Evolutionary conservation across 805 yeast species (phyloP).

Genomic region (Candida silvatica): DNA sequence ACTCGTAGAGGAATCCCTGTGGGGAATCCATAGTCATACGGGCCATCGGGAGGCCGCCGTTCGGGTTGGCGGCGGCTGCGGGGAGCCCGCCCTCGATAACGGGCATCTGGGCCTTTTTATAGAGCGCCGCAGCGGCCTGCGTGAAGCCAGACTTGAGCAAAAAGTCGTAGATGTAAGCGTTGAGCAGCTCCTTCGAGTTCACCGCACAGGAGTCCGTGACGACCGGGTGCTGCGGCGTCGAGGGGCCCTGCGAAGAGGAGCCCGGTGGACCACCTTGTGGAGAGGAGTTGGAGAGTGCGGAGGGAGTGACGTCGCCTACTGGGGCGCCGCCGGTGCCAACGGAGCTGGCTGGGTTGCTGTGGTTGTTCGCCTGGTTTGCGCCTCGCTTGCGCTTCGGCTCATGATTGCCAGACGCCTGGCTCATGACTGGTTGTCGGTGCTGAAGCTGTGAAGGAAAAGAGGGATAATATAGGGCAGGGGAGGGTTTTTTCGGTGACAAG

Average conservation of each 20-base stretch:
- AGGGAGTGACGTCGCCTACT: slow-evolving; percentile 83
- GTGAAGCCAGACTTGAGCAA: slow-evolving; percentile 63
- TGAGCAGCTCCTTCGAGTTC: slow-evolving; percentile 51
- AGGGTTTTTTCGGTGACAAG: slow-evolving; percentile 29
- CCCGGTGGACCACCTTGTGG: not conserved
- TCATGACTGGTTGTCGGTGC: slow-evolving; percentile 22
- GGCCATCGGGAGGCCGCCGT: slow-evolving; percentile 35
- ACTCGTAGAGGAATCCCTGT: slow-evolving; percentile 78
- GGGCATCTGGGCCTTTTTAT: slow-evolving; percentile 68
- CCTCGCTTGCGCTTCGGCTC: no score
- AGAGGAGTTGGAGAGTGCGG: slow-evolving; percentile 73
- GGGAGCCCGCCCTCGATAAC: slow-evolving; percentile 12
- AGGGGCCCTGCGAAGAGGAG: not conserved
- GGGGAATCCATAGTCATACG: slow-evolving; percentile 70
- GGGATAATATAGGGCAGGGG: slow-evolving; percentile 30
- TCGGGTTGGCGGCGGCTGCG: not conserved
- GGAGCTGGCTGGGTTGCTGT: not conserved
- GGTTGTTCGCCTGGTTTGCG: no score
- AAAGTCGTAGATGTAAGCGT: slow-evolving; percentile 84
- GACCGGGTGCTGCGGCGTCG: slow-evolving; percentile 4
- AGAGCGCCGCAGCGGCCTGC: slow-evolving; percentile 66
- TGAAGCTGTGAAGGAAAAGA: slow-evolving; percentile 18
- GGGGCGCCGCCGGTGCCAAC: slow-evolving; percentile 31
- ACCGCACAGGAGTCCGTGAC: slow-evolving; percentile 38
- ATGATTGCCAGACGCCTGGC: no score